Evolutionary conservation across 1,139 yeast genomes (phyloP).

Genomic region (Hansenula sp.): DNA sequence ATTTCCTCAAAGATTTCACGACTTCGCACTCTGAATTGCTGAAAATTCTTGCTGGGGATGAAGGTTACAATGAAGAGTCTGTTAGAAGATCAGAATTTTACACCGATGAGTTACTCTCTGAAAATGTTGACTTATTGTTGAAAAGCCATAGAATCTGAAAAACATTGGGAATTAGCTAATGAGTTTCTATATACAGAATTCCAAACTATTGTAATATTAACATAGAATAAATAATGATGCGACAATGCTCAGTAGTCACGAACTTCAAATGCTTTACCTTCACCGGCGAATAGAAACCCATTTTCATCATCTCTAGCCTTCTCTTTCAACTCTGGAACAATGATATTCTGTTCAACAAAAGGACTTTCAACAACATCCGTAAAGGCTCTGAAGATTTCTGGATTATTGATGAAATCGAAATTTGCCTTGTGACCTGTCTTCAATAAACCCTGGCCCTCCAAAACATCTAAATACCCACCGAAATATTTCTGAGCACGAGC

Average conservation of each 20-base stretch:
- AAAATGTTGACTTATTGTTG: constrained; percentile 71
- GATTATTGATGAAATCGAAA: background rate
- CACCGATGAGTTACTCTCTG: constrained; percentile 60
- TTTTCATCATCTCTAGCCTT: background rate
- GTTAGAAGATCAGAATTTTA: constrained; percentile 84
- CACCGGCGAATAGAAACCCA: background rate
- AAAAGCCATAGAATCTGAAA: constrained; percentile 30
- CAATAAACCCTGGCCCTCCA: background rate
- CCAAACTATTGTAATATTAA: too few species aligned
- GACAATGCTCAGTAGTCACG: background rate
- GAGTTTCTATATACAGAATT: background rate
- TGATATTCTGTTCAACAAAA: background rate
- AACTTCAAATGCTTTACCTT: background rate
- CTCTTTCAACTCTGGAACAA: background rate
- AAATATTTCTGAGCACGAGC: background rate
- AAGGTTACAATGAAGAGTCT: constrained; percentile 85
- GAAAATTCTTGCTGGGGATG: constrained; percentile 72
- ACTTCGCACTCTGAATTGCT: constrained; percentile 73
- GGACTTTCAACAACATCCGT: background rate
- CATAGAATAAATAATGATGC: background rate
- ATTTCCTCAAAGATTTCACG: constrained; percentile 69
- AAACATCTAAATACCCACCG: background rate
- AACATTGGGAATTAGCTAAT: background rate
- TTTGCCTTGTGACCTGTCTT: background rate
- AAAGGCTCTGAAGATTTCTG: background rate